These are phyloP conservation scores for Sclerotinia borealis DNA, from an alignment of 2,329 filamentous ascomycete species.

Conservation along the genomic window DNA sequence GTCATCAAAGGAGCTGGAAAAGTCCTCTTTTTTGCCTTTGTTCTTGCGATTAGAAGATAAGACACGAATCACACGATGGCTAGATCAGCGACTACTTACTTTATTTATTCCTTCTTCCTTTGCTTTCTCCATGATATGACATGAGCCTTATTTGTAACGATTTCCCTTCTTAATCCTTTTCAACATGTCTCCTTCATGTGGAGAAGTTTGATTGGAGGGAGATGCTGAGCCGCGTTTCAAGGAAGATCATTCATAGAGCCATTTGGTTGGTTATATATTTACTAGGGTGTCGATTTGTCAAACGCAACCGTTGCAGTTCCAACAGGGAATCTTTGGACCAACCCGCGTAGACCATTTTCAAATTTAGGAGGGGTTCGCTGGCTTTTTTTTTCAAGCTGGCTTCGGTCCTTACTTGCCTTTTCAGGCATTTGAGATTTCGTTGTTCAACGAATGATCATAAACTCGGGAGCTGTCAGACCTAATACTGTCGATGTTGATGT, in stretches of 20 bases:
- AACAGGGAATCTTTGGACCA: constrained; percentile 4
- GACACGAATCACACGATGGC: background rate
- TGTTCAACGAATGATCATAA: background rate
- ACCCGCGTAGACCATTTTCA: constrained; percentile 1
- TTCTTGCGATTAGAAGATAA: background rate
- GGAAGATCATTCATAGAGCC: constrained; percentile 8
- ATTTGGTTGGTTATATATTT: constrained; percentile 8
- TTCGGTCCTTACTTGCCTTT: background rate
- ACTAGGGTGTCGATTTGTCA: constrained; percentile 4
- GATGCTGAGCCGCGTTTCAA: constrained; percentile 20
- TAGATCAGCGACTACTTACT: background rate
- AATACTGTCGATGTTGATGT: background rate
- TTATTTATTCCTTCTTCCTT: background rate
- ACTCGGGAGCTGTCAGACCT: constrained; percentile 1
- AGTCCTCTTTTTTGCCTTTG: background rate
- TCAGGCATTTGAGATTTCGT: background rate
- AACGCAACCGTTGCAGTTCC: constrained; percentile 10
- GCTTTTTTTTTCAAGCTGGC: background rate
- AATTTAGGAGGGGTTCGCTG: constrained; percentile 9
- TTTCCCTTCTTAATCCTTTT: background rate
- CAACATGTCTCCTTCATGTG: constrained; percentile 7
- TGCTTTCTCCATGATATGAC: background rate
- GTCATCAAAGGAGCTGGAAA: background rate
- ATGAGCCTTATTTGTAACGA: background rate
- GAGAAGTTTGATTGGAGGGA: constrained; percentile 19